Evolutionary conservation across 176 grass and related monocot genomes (phyloP), one percentile per base, ranked within the genome.

Genomic region (Panicum miliaceum): DNA sequence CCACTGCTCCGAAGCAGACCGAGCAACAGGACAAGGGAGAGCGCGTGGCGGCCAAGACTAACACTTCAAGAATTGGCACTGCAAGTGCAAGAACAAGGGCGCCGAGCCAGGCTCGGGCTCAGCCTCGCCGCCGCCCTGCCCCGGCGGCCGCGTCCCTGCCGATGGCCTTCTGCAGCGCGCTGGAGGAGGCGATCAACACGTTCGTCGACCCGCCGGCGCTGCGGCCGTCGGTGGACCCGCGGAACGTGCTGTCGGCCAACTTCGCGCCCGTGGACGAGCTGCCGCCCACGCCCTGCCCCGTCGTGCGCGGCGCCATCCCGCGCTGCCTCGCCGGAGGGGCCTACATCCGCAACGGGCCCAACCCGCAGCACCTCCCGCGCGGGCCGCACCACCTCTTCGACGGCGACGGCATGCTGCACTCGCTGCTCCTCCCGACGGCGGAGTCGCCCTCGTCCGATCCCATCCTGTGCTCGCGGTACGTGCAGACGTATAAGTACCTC

Each of bases 321-420:
- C 73, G 86, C 6, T 97, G 92, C 88, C 95, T 97, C 36, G 86
- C 77, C 36, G 95, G 95, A 10, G 95, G 95, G 1, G 89, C 95
- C 58, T 97, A 97, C 88, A 94, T 97, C 78, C 95, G 95, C 74
- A 97, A 97, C 84, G 95, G 95, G 15, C 95, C 95, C 13, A 97
- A 97, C 79, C 95, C 95, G 38, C 95, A 97, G 89, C 73, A 91
- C 75, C 90, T 97, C 27, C 95, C 95, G 8, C 83, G 86, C 34
- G 95, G 95, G 8, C 86, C 92, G 52, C 90, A 97, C 75, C 95
- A 97, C 66, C 91, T 97, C 40, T 97, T 97, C 81, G 92, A 97
- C 75, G 92, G 95, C 63, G 95, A 97, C 64, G 95, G 95, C 84
- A 97, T 97, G 95, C 90, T 97, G 15, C 95, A 97, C 84, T 94